phyloP scores from a whole-genome alignment of 805 yeast genomes.

The Saccharomycopsis amapae region DNA sequence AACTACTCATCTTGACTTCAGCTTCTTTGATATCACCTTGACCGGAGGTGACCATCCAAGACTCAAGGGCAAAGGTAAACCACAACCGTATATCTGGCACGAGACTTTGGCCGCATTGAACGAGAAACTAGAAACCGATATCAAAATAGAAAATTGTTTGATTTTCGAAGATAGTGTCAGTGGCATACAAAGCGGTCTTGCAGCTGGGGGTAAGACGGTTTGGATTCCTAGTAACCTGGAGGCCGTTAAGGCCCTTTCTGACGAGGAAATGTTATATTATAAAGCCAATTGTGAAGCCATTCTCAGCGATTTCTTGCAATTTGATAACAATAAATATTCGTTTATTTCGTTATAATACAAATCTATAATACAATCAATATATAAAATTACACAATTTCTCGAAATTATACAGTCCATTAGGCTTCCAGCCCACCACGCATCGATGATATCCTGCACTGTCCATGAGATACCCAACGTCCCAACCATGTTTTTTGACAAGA shows the following conservation, averaged over 20 bases:
- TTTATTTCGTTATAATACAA: not conserved
- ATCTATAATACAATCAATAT: not conserved
- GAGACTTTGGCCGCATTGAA: slow-evolving; percentile 65
- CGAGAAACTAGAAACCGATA: slow-evolving; percentile 38
- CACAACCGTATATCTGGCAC: slow-evolving; percentile 88
- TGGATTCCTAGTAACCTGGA: slow-evolving; percentile 9
- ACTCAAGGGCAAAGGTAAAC: slow-evolving; percentile 83
- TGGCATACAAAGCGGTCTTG: slow-evolving; percentile 77
- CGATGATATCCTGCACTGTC: slow-evolving; percentile 51
- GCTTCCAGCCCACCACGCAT: slow-evolving; percentile 59
- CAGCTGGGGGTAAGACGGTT: slow-evolving; percentile 45
- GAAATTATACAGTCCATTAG: slow-evolving; percentile 13
- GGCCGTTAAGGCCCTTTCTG: not conserved
- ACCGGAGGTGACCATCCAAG: slow-evolving; percentile 80
- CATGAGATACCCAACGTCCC: slow-evolving; percentile 42
- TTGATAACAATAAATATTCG: slow-evolving; percentile 4
- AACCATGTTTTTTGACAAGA: slow-evolving; percentile 26
- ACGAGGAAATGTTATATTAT: not conserved
- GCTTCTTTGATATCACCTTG: slow-evolving; percentile 55
- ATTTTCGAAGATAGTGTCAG: slow-evolving; percentile 95
- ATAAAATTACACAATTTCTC: not conserved
- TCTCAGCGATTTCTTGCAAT: not conserved
- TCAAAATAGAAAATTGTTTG: slow-evolving; percentile 70
- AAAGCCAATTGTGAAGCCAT: slow-evolving; percentile 1
- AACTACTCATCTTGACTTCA: slow-evolving; percentile 66